Evolutionary conservation across 2,329 filamentous ascomycete genomes (phyloP).

Genomic region (Periconia sp.): DNA sequence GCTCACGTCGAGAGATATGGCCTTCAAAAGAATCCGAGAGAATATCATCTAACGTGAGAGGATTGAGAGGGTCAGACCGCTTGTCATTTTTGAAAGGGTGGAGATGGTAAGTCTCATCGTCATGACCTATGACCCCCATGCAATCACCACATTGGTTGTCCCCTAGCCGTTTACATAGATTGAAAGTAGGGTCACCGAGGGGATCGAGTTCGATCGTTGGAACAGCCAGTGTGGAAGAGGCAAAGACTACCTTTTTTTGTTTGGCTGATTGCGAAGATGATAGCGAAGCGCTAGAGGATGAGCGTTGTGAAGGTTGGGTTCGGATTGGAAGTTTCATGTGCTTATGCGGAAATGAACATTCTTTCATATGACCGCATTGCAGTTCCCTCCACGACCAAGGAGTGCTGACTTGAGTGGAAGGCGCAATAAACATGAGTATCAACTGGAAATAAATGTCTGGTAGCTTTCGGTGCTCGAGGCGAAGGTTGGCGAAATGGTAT

Average conservation of each 20-base stretch:
- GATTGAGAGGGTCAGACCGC: not conserved
- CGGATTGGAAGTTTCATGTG: no score
- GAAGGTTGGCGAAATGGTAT: conserved; percentile 22
- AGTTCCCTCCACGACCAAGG: conserved; percentile 18
- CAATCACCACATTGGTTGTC: conserved; percentile 7
- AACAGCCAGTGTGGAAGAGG: not conserved
- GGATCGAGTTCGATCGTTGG: conserved; percentile 4
- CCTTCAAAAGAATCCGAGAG: conserved; percentile 10
- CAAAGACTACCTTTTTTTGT: conserved; percentile 8
- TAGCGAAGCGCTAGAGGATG: no score
- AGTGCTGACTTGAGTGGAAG: conserved; percentile 4
- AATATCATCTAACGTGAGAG: conserved; percentile 10
- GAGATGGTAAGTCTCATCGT: conserved; percentile 13
- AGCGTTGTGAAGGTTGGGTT: not conserved
- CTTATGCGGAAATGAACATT: not conserved
- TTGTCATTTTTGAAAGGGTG: conserved; percentile 4
- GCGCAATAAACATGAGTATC: conserved; percentile 6
- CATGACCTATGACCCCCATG: conserved; percentile 16
- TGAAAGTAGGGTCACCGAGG: conserved; percentile 1
- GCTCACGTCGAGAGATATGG: conserved; percentile 10
- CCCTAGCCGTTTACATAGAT: conserved; percentile 12
- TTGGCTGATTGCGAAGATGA: not conserved
- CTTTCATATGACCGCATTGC: conserved; percentile 12
- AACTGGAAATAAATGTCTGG: not conserved
- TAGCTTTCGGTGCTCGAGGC: conserved; percentile 22